Base-by-base conservation (phyloP, 352 stramenopile species). In the Phytopythium cucurbitacearum region DNA sequence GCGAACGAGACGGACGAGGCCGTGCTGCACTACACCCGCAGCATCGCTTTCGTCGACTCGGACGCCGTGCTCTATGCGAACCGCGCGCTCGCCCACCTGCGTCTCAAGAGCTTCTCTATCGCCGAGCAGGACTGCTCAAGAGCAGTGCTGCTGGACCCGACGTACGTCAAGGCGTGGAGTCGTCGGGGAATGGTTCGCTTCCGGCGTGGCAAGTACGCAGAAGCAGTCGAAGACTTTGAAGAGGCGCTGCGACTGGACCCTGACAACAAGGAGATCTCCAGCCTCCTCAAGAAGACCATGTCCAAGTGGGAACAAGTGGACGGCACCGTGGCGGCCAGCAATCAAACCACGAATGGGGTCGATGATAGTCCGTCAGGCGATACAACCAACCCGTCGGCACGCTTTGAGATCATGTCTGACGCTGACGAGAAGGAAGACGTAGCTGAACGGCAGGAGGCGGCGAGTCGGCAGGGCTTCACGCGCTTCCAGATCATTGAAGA, bases 161-260 rank as follows among this genome's bases (percentile, higher is more conserved):
- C 36, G 5, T 98, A 97, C 49, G 60, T 73, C 37, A 98, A 98
- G 62, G 87, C 85, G 4, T 89, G 87, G 66, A 80, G 68, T 39
- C 76, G 90, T 45, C 77, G 92, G 40, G 92, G 87, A 10, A 97
- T 96, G 80, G 87, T 82, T 36, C 80, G 87, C 28, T 91, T 97
- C 52, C 72, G 80, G 6, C 75, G 84, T 33, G 85, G 87, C n/a
- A 94, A 91, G 40, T 97, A 96, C 62, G 65, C 67, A 6, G 75
- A 93, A 7, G 91, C 89, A 3, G 60, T 92, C 10, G 55, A 74
- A 10, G 89, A 97, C 55, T 97, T 97, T 51, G 54, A 89, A 48
- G 50, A 77, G 37, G 87, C 81, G 16, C 49, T 92, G 10, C 44
- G 56, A 5, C 47, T 94, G 7, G 82, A 97, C 15, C 80, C 83